These are phyloP conservation scores for Mycena leptocephala DNA, from an alignment of 768 basidiomycete species.

Conservation along the genomic window DNA sequence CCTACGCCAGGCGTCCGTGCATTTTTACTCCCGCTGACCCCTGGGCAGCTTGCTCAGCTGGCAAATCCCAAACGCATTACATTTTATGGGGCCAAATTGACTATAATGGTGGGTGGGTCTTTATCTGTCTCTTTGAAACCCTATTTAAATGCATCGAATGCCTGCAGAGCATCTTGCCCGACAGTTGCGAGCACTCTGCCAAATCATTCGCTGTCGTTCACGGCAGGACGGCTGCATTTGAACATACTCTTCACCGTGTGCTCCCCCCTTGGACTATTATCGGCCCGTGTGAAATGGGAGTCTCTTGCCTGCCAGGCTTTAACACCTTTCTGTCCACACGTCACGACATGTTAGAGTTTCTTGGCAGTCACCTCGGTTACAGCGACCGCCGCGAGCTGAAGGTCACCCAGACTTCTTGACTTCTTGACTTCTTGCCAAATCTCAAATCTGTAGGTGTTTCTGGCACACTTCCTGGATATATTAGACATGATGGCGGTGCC, in stretches of 20 bases:
- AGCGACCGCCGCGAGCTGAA: background rate
- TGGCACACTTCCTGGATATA: conserved; percentile 11
- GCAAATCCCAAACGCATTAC: conserved; percentile 16
- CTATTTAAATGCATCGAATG: background rate
- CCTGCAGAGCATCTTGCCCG: conserved; percentile 7
- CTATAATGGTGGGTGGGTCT: conserved; percentile 4
- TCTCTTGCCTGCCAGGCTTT: conserved; percentile 5
- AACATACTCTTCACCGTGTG: conserved; percentile 10
- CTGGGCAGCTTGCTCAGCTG: conserved; percentile 13
- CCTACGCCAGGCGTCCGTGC: background rate
- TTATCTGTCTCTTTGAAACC: background rate
- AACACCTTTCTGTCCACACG: conserved; percentile 19
- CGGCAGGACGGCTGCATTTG: background rate
- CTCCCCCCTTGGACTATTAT: conserved; percentile 10
- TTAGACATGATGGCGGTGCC: conserved; percentile 18
- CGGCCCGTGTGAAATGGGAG: background rate
- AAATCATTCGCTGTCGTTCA: conserved; percentile 18
- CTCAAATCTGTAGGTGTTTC: conserved; percentile 13
- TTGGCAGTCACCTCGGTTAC: conserved; percentile 25
- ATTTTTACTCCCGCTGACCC: conserved; percentile 3
- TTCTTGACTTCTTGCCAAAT: too few relatives aligned
- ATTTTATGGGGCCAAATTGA: background rate
- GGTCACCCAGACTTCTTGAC: conserved; percentile 22
- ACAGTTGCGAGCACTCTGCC: conserved; percentile 5
- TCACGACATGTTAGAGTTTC: conserved; percentile 13